Conservation (phyloP, 2,329 filamentous ascomycete species). For the Bipolaris gigantea region DNA sequence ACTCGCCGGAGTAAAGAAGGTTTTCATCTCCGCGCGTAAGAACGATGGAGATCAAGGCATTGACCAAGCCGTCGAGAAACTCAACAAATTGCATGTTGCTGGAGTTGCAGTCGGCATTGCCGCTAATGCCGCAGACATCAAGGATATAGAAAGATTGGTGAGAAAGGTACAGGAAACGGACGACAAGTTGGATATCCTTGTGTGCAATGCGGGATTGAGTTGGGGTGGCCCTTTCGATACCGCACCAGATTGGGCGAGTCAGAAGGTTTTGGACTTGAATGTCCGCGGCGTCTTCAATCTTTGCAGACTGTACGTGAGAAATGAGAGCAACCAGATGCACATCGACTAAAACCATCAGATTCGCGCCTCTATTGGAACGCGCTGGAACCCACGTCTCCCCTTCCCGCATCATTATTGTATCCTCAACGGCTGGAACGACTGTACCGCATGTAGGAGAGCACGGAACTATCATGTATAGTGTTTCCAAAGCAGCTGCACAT, state of each 20-base stretch:
- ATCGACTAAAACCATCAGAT: constrained; percentile 23
- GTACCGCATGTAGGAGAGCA: constrained; percentile 44
- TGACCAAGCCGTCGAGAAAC: constrained; percentile 43
- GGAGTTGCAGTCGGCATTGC: constrained; percentile 42
- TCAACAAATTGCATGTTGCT: constrained; percentile 43
- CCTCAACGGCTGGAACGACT: constrained; percentile 42
- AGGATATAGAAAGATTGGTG: constrained; percentile 42
- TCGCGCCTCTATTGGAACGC: constrained; percentile 41
- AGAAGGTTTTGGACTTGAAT: constrained; percentile 46
- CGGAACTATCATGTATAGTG: constrained; percentile 46
- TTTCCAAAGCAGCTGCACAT: constrained; percentile 46
- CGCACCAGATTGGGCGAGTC: constrained; percentile 40
- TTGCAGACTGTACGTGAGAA: constrained; percentile 35
- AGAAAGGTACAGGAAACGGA: constrained; percentile 37
- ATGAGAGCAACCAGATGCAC: too few species aligned
- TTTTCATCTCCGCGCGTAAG: constrained; percentile 46
- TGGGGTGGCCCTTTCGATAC: constrained; percentile 46
- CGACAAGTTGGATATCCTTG: constrained; percentile 42
- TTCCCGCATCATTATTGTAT: constrained; percentile 45
- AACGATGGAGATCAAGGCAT: constrained; percentile 44
- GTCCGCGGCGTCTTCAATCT: constrained; percentile 47
- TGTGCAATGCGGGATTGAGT: constrained; percentile 46
- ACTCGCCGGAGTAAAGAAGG: constrained; percentile 45
- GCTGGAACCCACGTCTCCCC: constrained; percentile 38
- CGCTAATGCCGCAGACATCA: constrained; percentile 43